Evolutionary conservation across 257 asterid species (phyloP), one percentile per base, ranked within the genome.

Genomic region (Solanum dulcamara): DNA sequence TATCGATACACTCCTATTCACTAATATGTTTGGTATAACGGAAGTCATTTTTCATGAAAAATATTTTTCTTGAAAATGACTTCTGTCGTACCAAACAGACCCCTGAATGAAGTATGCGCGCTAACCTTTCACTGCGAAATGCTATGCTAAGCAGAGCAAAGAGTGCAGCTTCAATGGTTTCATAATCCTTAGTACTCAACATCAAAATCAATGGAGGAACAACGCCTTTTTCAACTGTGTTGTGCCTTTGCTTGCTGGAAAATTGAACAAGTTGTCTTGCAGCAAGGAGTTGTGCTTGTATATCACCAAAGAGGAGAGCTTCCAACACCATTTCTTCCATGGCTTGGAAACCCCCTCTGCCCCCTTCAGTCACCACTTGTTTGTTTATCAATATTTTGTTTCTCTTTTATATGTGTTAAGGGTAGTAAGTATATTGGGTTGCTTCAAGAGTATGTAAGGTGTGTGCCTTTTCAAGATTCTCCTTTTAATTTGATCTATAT

Each of bases 81-180:
- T 66, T 64, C 6, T 9, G 12, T 38, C 3, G 0, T 22, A 38
- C 80, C 53, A 71, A 71, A 71, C 53, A 38, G 22, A 14, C 33
- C 12, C 26, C 24, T 75, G 24, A 75, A 44, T 44, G 38, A 75
- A 75, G 60, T 30, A 79, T 79, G 24, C 14, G 10, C 14, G 77
- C 87, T 10, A 62, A 93, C 98, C 97, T 93, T 90, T 94, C 97
- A 83, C 95, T 93, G 38, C 97, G 91, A 57, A 90, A 93, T 30
- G 96, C 94, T 26, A 93, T 90, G 90, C 89, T 91, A 85, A 94
- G 96, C 85, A 94, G 92, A 85, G 96, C 95, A 86, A 89, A 84
- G 4, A 94, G 92, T 74, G 95, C 90, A 83, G 95, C 97, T 88
- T 94, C 97, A 75, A 87, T 86, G 84, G 90, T 89, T 48, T 93